Base-by-base conservation (phyloP, 2,329 filamentous ascomycete genomes). In the Colletotrichum euphorbiae region DNA sequence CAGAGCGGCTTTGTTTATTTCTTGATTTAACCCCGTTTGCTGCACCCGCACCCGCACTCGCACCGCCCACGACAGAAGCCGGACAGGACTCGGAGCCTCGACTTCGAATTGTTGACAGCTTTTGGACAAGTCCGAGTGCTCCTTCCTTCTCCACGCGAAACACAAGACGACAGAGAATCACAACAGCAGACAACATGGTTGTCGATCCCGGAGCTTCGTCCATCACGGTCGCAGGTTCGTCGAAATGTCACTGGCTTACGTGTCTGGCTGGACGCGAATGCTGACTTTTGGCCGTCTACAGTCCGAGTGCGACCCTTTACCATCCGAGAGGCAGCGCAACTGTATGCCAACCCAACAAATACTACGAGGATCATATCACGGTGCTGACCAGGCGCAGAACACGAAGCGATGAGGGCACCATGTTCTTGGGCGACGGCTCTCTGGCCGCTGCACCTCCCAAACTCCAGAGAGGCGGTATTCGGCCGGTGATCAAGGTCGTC, bases 361-460 rank as follows among this genome's bases (percentile, higher is more conserved):
- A 12, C 13, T 11, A 15, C 13, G 28, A 2, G 9, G 40, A 12
- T 12, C 11, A 5, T 28, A 28, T 36, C 15, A 13, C 2, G 17
- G 45, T 48, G 28, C 69, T 70, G 59, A 71, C 31, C 6, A 15
- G 7, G 7, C 36, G 17, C 36, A 71, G 56, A 45, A 54, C 57
- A 21, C 88, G 85, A 76, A 87, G 81, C 75, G 95, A 99, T 74
- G 95, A 98, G 79, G 90, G 91, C 61, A 94, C 93, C 5, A 80
- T 97, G 42, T 99, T 99, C 77, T 87, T 99, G n/a, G 96, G 96
- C 69, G 96, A 99, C 78, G 96, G 96, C 68, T 98, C 95, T 17
- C 85, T 99, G 64, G 96, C 96, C n/a, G 92, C 89, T 51, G 90
- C 95, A 0, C 87, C 93, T 1, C 94, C 94, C 0, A 97, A 95